Evolutionary conservation across 345 rosid species (phyloP).

Genomic region (Syzygium aromaticum): DNA sequence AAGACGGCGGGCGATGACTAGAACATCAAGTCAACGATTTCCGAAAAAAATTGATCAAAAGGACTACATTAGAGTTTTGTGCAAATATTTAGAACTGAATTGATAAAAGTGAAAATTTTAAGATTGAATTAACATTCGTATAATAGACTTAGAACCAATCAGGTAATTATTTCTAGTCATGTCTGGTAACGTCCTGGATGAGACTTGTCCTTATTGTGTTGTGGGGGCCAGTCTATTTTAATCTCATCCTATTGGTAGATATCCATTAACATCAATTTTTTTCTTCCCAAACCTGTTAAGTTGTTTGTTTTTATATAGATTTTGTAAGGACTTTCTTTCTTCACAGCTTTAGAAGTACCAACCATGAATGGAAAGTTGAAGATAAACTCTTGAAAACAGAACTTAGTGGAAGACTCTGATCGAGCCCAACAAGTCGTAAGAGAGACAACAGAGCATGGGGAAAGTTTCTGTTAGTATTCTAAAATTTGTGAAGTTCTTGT

Average conservation of each 20-base stretch:
- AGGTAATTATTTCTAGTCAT: background rate
- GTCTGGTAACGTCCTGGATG: background rate
- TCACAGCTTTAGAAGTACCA: background rate
- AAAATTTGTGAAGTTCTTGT: background rate
- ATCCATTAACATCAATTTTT: background rate
- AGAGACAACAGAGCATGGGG: background rate
- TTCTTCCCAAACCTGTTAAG: background rate
- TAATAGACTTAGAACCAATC: too few relatives aligned
- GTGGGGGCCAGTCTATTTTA: background rate
- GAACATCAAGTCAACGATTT: too few relatives aligned
- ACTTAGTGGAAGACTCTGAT: background rate
- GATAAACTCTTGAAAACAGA: background rate
- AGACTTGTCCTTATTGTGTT: background rate
- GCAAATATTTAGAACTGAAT: background rate
- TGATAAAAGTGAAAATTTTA: background rate
- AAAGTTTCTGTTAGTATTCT: background rate
- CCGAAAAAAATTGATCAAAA: too few relatives aligned
- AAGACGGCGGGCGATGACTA: accelerated
- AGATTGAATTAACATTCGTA: too few relatives aligned
- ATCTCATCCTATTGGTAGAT: background rate
- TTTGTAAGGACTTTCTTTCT: background rate
- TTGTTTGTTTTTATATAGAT: background rate
- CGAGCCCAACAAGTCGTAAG: background rate
- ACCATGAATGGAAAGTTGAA: background rate
- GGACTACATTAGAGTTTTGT: accelerated